A percentile compares a stretch with the other conserved stretches of the same genome.
Conservation (phyloP, 192 early-diverging fungal species). For the Diversispora epigaea region DNA sequence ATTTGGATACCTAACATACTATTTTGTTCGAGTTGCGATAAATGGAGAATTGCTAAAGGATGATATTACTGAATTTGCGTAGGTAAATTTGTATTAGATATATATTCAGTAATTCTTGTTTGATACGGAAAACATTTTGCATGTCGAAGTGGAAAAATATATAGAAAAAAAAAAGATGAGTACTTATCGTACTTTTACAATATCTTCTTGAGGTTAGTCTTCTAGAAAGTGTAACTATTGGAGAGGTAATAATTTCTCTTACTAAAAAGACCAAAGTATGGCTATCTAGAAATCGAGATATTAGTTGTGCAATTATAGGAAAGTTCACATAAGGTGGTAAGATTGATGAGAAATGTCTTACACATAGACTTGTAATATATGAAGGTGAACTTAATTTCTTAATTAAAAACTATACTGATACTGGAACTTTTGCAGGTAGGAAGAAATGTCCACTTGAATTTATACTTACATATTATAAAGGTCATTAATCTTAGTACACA, state of each 20-base stretch:
- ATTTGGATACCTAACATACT: constrained; percentile 16
- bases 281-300: constrained; percentile 15
- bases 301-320: constrained; percentile 21
- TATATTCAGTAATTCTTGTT: constrained; percentile 2
- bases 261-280: constrained; percentile 24
- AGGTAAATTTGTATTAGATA: constrained; percentile 10
- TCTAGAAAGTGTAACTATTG: not conserved
- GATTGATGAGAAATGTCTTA: constrained; percentile 6
- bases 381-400: constrained; percentile 19
- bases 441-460: constrained; percentile 3
- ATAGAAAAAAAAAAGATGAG: not conserved
- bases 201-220: constrained; percentile 6
- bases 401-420: constrained; percentile 3
- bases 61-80: constrained; percentile 1
- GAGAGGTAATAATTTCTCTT: constrained; percentile 13
- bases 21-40: constrained; percentile 15
- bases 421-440: constrained; percentile 6
- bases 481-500: not conserved
- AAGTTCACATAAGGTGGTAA: constrained; percentile 16
- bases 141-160: not conserved
- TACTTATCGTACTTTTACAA: constrained; percentile 8
- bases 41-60: constrained; percentile 6
- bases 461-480: constrained; percentile 15
- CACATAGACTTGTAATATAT: not conserved
- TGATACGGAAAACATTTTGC: constrained; percentile 20